phyloP scores from a whole-genome alignment of 108 stramenopile genomes.

The Stephanodiscus triporus region DNA sequence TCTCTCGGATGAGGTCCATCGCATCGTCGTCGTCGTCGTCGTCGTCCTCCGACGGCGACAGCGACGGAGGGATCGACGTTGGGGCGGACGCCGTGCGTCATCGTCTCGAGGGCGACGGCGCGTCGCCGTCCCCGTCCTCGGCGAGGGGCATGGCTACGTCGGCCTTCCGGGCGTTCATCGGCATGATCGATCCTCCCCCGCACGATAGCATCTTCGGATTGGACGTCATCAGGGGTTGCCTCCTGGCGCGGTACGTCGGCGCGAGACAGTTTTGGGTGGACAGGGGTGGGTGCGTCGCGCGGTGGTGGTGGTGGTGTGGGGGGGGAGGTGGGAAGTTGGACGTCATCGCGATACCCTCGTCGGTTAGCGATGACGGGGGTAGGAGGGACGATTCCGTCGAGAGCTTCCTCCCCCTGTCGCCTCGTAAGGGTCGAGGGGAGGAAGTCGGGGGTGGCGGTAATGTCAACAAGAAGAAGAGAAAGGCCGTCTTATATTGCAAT shows the following conservation, averaged over 20 bases:
- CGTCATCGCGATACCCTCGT: slow-evolving; percentile 75
- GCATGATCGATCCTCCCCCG: slow-evolving; percentile 82
- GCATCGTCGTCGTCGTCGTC: slow-evolving; percentile 15
- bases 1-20: slow-evolving; percentile 54
- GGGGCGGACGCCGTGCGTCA: slow-evolving; percentile 65
- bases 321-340: slow-evolving; percentile 52
- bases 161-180: slow-evolving; percentile 17
- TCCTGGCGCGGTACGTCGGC: slow-evolving; percentile 75
- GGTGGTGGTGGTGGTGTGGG: background rate
- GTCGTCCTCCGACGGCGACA: slow-evolving; percentile 20
- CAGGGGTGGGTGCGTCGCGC: slow-evolving; percentile 18
- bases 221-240: slow-evolving; percentile 78
- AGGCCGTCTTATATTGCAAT: slow-evolving; percentile 88
- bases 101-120: slow-evolving; percentile 53
- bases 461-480: slow-evolving; percentile 23
- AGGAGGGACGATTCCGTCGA: background rate
- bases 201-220: slow-evolving; percentile 83
- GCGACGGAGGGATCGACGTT: slow-evolving; percentile 41
- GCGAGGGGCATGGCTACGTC: slow-evolving; percentile 29
- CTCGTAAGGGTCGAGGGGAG: slow-evolving; percentile 32
- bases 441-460: background rate
- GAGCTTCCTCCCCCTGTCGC: slow-evolving; percentile 34
- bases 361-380: slow-evolving; percentile 2
- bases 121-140: slow-evolving; percentile 19
- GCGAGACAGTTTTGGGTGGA: slow-evolving; percentile 83